These are phyloP conservation scores for Casaregolazyma suthepensis DNA, from an alignment of 1,139 yeast species.

Conservation along the genomic window DNA sequence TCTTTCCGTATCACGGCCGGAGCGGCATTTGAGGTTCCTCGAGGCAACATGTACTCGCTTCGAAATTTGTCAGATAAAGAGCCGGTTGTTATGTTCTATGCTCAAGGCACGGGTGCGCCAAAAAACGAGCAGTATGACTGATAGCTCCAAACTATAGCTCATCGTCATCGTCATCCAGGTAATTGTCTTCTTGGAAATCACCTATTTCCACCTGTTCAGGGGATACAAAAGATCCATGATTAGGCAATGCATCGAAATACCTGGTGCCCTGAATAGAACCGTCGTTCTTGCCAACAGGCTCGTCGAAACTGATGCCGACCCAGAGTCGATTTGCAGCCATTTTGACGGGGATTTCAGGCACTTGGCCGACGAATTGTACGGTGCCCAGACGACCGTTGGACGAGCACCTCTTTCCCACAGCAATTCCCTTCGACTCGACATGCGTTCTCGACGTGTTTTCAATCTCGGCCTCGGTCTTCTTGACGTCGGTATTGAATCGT, in stretches of 20 bases:
- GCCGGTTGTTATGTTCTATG: conserved; percentile 65
- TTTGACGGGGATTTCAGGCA: conserved; percentile 48
- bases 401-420: conserved; percentile 35
- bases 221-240: conserved; percentile 47
- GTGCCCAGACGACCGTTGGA: conserved; percentile 58
- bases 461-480: conserved; percentile 24
- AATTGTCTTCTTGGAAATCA: conserved; percentile 31
- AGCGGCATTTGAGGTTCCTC: conserved; percentile 76
- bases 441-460: conserved; percentile 23
- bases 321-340: conserved; percentile 38
- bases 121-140: background rate
- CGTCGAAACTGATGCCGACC: conserved; percentile 71
- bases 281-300: conserved; percentile 67
- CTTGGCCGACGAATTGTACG: conserved; percentile 60
- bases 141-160: background rate
- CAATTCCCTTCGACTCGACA: conserved; percentile 33
- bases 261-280: conserved; percentile 62
- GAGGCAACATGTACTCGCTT: conserved; percentile 63
- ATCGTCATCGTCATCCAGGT: conserved; percentile 20
- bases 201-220: conserved; percentile 34
- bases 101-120: conserved; percentile 50
- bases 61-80: conserved; percentile 47
- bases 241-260: conserved; percentile 52
- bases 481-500: conserved; percentile 55
- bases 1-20: conserved; percentile 63